Conservation (phyloP, 306 rosid genomes). For the Mucuna pruriens region DNA sequence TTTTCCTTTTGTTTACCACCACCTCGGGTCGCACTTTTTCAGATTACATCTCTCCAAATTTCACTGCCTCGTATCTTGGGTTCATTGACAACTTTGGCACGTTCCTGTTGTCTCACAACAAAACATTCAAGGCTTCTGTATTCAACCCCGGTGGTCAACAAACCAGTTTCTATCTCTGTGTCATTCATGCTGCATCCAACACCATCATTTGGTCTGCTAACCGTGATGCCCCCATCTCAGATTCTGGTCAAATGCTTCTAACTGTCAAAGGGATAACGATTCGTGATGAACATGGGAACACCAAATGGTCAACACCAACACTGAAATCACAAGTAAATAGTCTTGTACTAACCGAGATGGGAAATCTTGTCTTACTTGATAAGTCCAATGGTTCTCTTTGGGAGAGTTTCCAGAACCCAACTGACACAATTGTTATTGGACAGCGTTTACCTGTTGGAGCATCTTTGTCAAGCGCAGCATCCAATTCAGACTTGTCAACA, state of each 20-base stretch:
- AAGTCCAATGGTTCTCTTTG: constrained; percentile 70
- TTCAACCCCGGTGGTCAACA: constrained; percentile 55
- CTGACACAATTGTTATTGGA: constrained; percentile 85
- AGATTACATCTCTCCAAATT: constrained; percentile 59
- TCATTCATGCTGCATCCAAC: constrained; percentile 71
- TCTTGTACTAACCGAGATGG: constrained; percentile 66
- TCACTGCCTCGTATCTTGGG: constrained; percentile 60
- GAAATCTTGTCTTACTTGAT: constrained; percentile 79
- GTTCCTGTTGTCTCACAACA: constrained; percentile 68
- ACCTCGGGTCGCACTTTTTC: constrained; percentile 47
- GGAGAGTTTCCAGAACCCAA: constrained; percentile 88
- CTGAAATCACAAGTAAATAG: constrained; percentile 53
- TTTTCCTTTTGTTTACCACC: constrained; percentile 44
- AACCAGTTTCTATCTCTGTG: constrained; percentile 66
- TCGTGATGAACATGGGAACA: constrained; percentile 43
- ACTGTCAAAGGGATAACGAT: constrained; percentile 57
- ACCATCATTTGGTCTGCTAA: constrained; percentile 87
- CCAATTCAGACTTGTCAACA: constrained; percentile 58
- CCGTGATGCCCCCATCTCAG: constrained; percentile 60
- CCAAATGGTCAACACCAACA: constrained; percentile 81
- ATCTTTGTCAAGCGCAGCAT: constrained; percentile 52
- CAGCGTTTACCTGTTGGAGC: constrained; percentile 64
- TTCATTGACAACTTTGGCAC: constrained; percentile 59
- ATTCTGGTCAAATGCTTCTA: constrained; percentile 61
- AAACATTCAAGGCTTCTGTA: constrained; percentile 68